These are phyloP conservation scores for Crithidia sp. DNA, from an alignment of 208 protist genomes.

Conservation along the genomic window DNA sequence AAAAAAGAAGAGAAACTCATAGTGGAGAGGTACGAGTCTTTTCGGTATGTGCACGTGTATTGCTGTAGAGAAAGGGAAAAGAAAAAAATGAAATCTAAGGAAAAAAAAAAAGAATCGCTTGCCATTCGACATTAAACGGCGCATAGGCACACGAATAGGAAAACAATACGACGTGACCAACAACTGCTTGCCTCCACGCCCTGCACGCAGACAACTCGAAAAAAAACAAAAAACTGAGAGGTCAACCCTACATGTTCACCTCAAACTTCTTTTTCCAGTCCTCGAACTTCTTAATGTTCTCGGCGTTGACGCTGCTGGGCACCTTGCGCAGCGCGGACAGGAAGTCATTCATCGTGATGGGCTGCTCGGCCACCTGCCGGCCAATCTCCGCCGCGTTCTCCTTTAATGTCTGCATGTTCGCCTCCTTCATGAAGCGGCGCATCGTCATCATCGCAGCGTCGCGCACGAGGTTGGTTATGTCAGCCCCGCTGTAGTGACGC, in stretches of 20 bases:
- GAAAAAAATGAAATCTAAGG: background rate
- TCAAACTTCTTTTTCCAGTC: conserved; percentile 92
- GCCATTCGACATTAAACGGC: no score
- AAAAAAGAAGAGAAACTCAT: conserved; percentile 11
- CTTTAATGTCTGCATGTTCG: conserved; percentile 71
- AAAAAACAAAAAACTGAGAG: background rate
- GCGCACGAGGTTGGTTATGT: conserved; percentile 91
- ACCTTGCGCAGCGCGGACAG: conserved; percentile 81
- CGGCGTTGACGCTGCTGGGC: conserved; percentile 85
- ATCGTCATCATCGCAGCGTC: conserved; percentile 95
- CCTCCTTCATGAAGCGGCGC: conserved; percentile 86
- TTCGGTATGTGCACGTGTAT: no score
- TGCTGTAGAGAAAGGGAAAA: background rate
- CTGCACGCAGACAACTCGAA: background rate
- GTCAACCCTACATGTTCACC: conserved; percentile 47
- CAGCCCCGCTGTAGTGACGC: conserved; percentile 89
- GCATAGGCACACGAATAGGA: no score
- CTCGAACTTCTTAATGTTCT: conserved; percentile 88
- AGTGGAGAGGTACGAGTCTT: no score
- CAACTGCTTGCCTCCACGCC: no score
- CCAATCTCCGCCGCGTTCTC: conserved; percentile 84
- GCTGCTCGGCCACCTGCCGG: conserved; percentile 77
- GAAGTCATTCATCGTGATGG: conserved; percentile 88
- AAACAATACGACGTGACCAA: no score
- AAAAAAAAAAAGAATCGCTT: no score